Base-by-base conservation (phyloP, 1,139 yeast genomes). In the Candida sp. region DNA sequence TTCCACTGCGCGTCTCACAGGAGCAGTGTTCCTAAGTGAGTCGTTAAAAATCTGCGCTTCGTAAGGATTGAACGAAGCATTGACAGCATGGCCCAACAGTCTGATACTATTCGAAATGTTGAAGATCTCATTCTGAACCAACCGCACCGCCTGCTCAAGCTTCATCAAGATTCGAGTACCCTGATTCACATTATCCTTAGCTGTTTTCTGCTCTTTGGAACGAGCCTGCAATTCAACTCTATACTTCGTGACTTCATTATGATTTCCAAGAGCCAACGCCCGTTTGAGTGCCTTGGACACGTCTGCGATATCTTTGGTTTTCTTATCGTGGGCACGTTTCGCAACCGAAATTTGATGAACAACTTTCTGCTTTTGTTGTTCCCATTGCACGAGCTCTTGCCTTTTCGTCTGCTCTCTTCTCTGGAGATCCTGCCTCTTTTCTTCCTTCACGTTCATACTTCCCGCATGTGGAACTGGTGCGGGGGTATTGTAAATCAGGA, bases 381-480 rank as follows among this genome's bases (percentile, higher is more conserved):
- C 41, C 43, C 44, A 37, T 12, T 42, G 35, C 12, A 43, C 34
- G 46, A 55, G 43, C 22, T 54, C 54, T 6, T 39, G 44, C 17
- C 43, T 40, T 22, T 32, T 35, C 9, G 22, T 37, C 7, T 25
- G 22, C 43, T 47, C 49, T 17, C 53, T 47, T 27, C 33, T 23
- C 30, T 44, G 32, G 37, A 54, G 33, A 17, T 52, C 51, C 7
- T 45, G 27, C 22, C 44, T 46, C 26, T 34, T 35, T 11, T 51
- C 45, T 3, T 27, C 28, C 3, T 30, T 32, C n/a, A 43, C 40
- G 33, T 44, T 12, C 22, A 28, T 11, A 17, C 52, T 51, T 22
- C 52, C 55, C 11, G 54, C 62, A 41, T 72, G 76, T 9, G 67
- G 65, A 0, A 70, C 73, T 0, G 77, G 75, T 0, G 68, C 75